phyloP scores from a whole-genome alignment of 257 asterid species.

The Nicotiana paniculata region DNA sequence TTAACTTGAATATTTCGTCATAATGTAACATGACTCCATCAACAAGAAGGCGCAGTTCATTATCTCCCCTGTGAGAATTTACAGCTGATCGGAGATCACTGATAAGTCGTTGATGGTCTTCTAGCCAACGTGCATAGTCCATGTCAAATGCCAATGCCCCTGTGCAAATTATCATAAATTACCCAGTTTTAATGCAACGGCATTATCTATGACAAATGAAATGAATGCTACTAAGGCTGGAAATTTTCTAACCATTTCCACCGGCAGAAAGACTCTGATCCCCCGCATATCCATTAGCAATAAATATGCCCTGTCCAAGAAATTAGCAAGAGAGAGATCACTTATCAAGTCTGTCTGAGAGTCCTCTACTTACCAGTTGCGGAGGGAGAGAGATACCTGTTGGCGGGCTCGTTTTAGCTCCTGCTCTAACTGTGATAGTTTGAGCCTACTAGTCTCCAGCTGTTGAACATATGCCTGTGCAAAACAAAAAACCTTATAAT shows the following conservation, averaged over 20 bases:
- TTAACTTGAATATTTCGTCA: constrained; percentile 61
- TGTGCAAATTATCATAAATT: constrained; percentile 9
- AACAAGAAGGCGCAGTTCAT: constrained; percentile 55
- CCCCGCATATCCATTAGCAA: constrained; percentile 34
- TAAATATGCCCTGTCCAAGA: constrained; percentile 38
- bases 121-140: constrained; percentile 82
- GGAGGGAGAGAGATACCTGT: constrained; percentile 46
- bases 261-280: constrained; percentile 41
- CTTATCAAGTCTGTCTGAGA: no score
- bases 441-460: constrained; percentile 73
- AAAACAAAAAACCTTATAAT: constrained; percentile 10
- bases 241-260: constrained; percentile 53
- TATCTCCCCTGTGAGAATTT: constrained; percentile 50
- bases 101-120: constrained; percentile 63
- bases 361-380: background rate
- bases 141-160: constrained; percentile 76
- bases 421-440: constrained; percentile 77
- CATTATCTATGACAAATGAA: background rate
- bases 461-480: constrained; percentile 87
- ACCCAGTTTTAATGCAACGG: no score
- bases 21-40: constrained; percentile 85
- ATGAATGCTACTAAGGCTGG: background rate
- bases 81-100: constrained; percentile 67
- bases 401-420: constrained; percentile 73
- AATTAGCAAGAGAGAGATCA: background rate